phyloP scores from a whole-genome alignment of 2,329 filamentous ascomycete genomes.

The Diaporthe sp. region DNA sequence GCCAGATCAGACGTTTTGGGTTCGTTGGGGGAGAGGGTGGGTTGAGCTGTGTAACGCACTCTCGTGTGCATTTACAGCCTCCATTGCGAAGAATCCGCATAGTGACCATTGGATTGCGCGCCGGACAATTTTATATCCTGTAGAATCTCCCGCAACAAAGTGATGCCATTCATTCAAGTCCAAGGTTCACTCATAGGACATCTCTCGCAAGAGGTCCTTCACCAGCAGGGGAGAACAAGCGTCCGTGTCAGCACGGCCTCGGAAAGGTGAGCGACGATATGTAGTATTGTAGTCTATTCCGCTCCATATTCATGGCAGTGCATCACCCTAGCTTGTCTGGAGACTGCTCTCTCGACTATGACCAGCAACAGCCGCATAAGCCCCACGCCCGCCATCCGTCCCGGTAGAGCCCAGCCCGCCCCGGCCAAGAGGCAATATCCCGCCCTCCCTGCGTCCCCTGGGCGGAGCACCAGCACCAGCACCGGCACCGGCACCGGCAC shows the following conservation, averaged over 20 bases:
- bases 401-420: constrained; percentile 9
- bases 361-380: constrained; percentile 47
- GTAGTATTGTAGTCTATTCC: not conserved
- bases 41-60: not conserved
- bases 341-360: constrained; percentile 40
- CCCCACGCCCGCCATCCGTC: constrained; percentile 44
- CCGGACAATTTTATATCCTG: not conserved
- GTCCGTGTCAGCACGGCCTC: not conserved
- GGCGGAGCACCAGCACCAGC: constrained; percentile 25
- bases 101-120: too few species aligned
- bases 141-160: not conserved
- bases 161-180: not conserved
- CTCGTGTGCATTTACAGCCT: too few species aligned
- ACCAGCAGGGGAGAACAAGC: not conserved
- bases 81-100: too few species aligned
- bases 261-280: not conserved
- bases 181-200: not conserved
- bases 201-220: not conserved
- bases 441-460: constrained; percentile 32
- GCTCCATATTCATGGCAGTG: not conserved
- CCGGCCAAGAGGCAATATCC: constrained; percentile 1
- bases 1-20: not conserved
- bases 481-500: constrained; percentile 30
- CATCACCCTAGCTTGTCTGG: not conserved
- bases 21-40: too few species aligned